Evolutionary conservation across 1,139 yeast genomes (phyloP).

Genomic region (Kodamaea ohmeri): DNA sequence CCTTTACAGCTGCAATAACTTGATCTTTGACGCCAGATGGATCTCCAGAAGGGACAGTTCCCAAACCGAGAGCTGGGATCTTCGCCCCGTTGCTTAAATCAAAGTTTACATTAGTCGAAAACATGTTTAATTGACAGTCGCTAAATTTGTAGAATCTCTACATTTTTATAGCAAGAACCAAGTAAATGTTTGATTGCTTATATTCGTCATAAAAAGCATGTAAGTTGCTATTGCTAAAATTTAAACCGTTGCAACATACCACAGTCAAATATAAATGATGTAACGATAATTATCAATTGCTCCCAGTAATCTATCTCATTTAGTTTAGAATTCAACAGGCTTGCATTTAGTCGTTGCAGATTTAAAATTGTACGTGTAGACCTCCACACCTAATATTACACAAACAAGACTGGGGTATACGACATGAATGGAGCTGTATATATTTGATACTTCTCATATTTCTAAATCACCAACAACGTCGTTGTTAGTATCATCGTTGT

Average conservation of each 20-base stretch:
- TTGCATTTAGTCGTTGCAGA: too few species aligned
- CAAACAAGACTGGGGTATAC: not conserved
- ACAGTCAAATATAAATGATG: too few species aligned
- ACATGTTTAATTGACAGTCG: conserved; percentile 3
- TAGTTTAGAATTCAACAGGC: too few species aligned
- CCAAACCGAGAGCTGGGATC: conserved; percentile 42
- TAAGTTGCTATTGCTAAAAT: too few species aligned
- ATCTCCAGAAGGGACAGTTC: conserved; percentile 36
- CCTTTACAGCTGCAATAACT: conserved; percentile 38
- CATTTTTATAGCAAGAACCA: too few species aligned
- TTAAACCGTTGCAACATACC: too few species aligned
- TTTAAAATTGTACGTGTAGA: too few species aligned
- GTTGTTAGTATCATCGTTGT: conserved; percentile 27
- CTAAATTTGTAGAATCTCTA: too few species aligned
- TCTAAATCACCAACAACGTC: conserved; percentile 40
- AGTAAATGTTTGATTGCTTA: too few species aligned
- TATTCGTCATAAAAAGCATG: too few species aligned
- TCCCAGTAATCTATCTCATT: too few species aligned
- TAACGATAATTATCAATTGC: too few species aligned
- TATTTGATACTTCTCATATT: conserved; percentile 17
- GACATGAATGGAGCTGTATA: not conserved
- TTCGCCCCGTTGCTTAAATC: conserved; percentile 30
- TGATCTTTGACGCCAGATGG: conserved; percentile 35
- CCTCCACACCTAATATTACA: not conserved
- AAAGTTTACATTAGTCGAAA: conserved; percentile 27